Conservation (phyloP, 2,329 filamentous ascomycete species). For the Eutypa lata region DNA sequence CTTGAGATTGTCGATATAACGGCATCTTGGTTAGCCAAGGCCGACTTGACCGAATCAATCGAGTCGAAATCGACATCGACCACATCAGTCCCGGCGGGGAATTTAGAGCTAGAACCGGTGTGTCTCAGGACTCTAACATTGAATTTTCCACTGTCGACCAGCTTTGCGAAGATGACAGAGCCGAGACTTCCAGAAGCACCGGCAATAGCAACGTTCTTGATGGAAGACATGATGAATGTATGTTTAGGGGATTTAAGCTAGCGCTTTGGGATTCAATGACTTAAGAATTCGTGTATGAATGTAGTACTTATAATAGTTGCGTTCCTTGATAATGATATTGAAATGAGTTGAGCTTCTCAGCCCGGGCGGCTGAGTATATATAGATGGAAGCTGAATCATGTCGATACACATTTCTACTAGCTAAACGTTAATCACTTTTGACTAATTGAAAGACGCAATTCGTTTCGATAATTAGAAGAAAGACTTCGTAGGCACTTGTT, state of each 20-base stretch:
- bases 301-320: no score
- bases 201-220: slow-evolving; percentile 16
- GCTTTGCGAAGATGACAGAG: slow-evolving; percentile 32
- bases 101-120: slow-evolving; percentile 32
- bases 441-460: no score
- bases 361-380: not conserved
- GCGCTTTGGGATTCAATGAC: no score
- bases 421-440: no score
- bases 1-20: slow-evolving; percentile 46
- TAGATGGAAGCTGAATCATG: no score
- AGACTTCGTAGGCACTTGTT: not conserved
- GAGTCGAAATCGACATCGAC: slow-evolving; percentile 47
- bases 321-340: no score
- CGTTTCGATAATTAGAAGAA: no score
- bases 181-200: slow-evolving; percentile 33
- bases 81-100: slow-evolving; percentile 37
- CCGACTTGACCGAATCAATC: slow-evolving; percentile 44
- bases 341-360: not conserved
- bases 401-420: no score
- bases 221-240: slow-evolving; percentile 9
- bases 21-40: slow-evolving; percentile 55
- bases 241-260: no score
- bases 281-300: no score
- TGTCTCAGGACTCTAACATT: slow-evolving; percentile 55
- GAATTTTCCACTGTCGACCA: slow-evolving; percentile 38